phyloP scores from a whole-genome alignment of 768 basidiomycete species.

The Naematelia encephala region DNA sequence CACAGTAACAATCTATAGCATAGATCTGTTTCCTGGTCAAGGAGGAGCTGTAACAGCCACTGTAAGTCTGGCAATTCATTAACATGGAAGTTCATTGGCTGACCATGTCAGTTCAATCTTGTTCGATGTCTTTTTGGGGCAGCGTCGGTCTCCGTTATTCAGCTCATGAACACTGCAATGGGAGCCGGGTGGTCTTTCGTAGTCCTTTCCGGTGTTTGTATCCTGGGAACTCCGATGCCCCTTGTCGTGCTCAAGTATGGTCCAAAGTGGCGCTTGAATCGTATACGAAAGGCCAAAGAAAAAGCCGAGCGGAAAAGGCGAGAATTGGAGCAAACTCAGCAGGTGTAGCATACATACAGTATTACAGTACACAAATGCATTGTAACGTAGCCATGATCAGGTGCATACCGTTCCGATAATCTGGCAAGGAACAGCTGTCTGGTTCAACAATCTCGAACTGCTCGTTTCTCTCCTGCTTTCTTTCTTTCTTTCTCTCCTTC shows the following conservation, averaged over 20 bases:
- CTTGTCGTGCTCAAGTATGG: slow-evolving; percentile 30
- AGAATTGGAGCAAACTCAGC: neutral
- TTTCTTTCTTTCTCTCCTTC: neutral
- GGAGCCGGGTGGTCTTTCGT: slow-evolving; percentile 47
- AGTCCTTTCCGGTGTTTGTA: slow-evolving; percentile 33
- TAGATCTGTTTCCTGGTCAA: slow-evolving; percentile 45
- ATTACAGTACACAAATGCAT: too few relatives aligned
- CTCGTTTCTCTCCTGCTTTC: neutral
- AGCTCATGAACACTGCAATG: slow-evolving; percentile 34
- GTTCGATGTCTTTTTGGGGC: slow-evolving; percentile 44
- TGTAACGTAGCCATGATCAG: too few relatives aligned
- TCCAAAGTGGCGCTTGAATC: slow-evolving; percentile 12
- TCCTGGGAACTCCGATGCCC: slow-evolving; percentile 32
- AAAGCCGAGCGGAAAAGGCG: slow-evolving; percentile 5
- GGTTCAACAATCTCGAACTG: too few relatives aligned
- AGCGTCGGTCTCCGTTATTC: slow-evolving; percentile 31
- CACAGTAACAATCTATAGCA: slow-evolving; percentile 13
- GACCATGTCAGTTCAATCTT: slow-evolving; percentile 37
- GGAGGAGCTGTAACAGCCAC: slow-evolving; percentile 37
- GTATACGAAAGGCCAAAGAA: slow-evolving; percentile 5
- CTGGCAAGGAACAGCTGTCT: too few relatives aligned
- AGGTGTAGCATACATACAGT: neutral
- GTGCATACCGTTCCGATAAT: too few relatives aligned
- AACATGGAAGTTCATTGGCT: neutral
- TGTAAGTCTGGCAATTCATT: slow-evolving; percentile 13